Base-by-base conservation (phyloP, 345 rosid genomes). In the Nasturtium officinale region DNA sequence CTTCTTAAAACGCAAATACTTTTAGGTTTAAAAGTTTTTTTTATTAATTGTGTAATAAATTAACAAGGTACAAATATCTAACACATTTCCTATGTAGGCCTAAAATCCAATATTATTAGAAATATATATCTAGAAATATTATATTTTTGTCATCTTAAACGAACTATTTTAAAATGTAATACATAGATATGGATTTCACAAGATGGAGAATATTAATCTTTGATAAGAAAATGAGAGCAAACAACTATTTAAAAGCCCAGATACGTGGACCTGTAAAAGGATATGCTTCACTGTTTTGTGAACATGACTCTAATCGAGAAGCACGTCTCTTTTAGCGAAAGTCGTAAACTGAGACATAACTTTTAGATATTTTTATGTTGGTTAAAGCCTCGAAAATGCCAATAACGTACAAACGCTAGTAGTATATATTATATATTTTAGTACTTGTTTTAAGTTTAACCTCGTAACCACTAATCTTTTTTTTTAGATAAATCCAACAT, bases 241-340 rank as follows among this genome's bases (percentile, higher is more conserved):
- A 29, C 8, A 72, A 26, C 55, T 63, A 54, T 30, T 43, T 43
- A 25, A 32, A 58, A 51, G 16, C 29, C 11, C 33, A 35, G 32
- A 12, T 55, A 74, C 72, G 72, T 66, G 73, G 73, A 51, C 62
- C 3, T 20, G 35, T 74, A 37, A 51, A 40, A 51, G 30, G 17
- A 69, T 64, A 61, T 75, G 74, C 50, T 53, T 68, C 62, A 67
- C 48, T 61, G 56, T 61, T 46, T 18, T 20, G 11, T 9, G 29
- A 61, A 50, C 61, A 67, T 59, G 73, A 18, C 28, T 58, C 47
- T 67, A 21, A 67, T 32, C 35, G 3, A 40, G 60, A 52, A 30
- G 42, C 78, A 23, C 78, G 78, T 75, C 79, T 53, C 57, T 68
- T 30, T 23, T 30, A 60, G 48, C 32, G 26, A 26, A 17, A 52